Conservation (phyloP, 148 eudicot species). For the Vaccinium macrocarpon region DNA sequence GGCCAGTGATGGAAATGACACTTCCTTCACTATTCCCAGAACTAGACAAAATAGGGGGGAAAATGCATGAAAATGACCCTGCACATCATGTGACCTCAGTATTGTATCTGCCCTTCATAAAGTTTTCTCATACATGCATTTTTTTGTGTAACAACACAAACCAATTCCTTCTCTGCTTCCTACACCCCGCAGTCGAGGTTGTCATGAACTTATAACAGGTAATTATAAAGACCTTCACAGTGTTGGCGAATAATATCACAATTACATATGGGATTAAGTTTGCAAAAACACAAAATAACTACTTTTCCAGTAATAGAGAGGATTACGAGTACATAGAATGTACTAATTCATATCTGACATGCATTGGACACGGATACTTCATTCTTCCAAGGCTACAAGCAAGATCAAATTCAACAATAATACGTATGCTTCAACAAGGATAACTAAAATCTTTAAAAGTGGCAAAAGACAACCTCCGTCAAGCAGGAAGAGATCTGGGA, state of each 20-base stretch:
- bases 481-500: no score
- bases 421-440: no score
- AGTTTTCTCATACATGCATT: neutral
- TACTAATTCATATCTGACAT: neutral
- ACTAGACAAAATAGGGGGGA: neutral
- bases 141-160: neutral
- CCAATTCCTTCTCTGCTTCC: neutral
- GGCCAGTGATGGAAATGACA: neutral
- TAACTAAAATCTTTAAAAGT: no score
- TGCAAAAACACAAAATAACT: neutral
- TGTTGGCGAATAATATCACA: neutral
- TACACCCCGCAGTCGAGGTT: neutral
- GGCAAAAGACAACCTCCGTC: no score
- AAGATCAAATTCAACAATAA: no score
- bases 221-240: neutral
- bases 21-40: neutral
- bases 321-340: neutral
- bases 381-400: no score
- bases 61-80: neutral
- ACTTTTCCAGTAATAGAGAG: neutral
- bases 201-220: no score
- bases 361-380: neutral
- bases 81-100: neutral
- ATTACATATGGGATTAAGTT: neutral
- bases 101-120: neutral